Evolutionary conservation across 768 basidiomycete genomes (phyloP), one percentile per base, ranked within the genome.

Genomic region (Termitomyces sp.): DNA sequence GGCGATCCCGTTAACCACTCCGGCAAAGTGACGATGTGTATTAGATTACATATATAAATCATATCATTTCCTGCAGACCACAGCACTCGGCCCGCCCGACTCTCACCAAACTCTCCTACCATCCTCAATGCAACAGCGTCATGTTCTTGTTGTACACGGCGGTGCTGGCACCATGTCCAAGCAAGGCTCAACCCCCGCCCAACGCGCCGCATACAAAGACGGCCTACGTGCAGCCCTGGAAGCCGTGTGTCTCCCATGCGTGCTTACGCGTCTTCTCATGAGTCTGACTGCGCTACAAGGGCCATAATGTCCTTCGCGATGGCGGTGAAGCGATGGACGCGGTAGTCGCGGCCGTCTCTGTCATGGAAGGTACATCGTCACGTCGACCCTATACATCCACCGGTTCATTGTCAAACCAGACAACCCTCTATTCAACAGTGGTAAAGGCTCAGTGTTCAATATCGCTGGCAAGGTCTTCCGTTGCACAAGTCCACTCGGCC

Each of bases 1-100:
- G 86, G 86, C 84, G 82, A 86, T 85, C 84, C 85, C 85, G 86
- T 90, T 91, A 91, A 92, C 89, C 89, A 91, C 90, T 92, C 89
- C 89, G 89, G 89, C 89, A 92, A 91, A 90, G 89, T 89, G 87
- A 89, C 87, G 38, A 65, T 62, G 49, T 45, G 3, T 37, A 17
- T 3, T 0, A 1, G 0, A 5, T 15, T 0, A 17, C 40, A 17
- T 17, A 5, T 6, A 6, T 6, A 6, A 0, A 42, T 15, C 15
- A 42, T 42, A 15, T 42, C 40, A 42, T 25, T 25, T 25, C 25
- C 25, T 25, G 25, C 25, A 25, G 25, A 25, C 25, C 25, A 25
- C 25, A 25, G 25, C 25, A 25, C 25, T 25, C 25, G 25, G 25
- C 25, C 25, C 25, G 25, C 25, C 25, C 25, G 8, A 37, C 15